Conservation (phyloP, 2,329 filamentous ascomycete species). For the Fusarium dimerum region DNA sequence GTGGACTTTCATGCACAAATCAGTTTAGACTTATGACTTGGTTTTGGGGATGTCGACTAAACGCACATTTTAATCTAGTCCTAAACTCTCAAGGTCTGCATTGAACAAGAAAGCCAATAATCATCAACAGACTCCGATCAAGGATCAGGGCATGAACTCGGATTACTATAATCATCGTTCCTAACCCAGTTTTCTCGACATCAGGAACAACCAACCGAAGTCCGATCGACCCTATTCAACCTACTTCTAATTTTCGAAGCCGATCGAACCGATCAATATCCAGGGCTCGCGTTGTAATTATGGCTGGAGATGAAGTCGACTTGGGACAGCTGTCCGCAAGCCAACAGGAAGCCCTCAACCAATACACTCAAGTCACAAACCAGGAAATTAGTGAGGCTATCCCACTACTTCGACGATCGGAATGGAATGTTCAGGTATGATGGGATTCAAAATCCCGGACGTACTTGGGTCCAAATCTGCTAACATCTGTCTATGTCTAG, state of each 20-base stretch:
- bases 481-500: slow-evolving; percentile 43
- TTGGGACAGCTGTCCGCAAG: slow-evolving; percentile 70
- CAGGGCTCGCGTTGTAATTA: slow-evolving; percentile 13
- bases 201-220: too few relatives aligned
- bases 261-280: too few relatives aligned
- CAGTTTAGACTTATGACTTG: neutral
- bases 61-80: neutral
- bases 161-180: too few relatives aligned
- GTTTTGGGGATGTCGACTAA: neutral
- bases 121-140: too few relatives aligned
- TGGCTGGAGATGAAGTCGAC: slow-evolving; percentile 46
- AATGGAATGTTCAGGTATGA: slow-evolving; percentile 93
- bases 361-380: slow-evolving; percentile 85
- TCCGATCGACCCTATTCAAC: too few relatives aligned
- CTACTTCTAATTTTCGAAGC: too few relatives aligned
- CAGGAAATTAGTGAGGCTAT: slow-evolving; percentile 77
- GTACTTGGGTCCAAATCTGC: slow-evolving; percentile 2
- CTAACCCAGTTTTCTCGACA: too few relatives aligned
- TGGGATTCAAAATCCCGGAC: neutral
- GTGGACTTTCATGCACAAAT: neutral
- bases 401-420: slow-evolving; percentile 76
- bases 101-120: neutral
- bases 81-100: neutral
- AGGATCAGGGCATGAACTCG: too few relatives aligned
- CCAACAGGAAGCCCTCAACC: slow-evolving; percentile 83